Percentiles rank a stretch among this genome's conserved stretches.
phyloP scores from a whole-genome alignment of 805 yeast species.

The Kluyveromyces wickerhamii region DNA sequence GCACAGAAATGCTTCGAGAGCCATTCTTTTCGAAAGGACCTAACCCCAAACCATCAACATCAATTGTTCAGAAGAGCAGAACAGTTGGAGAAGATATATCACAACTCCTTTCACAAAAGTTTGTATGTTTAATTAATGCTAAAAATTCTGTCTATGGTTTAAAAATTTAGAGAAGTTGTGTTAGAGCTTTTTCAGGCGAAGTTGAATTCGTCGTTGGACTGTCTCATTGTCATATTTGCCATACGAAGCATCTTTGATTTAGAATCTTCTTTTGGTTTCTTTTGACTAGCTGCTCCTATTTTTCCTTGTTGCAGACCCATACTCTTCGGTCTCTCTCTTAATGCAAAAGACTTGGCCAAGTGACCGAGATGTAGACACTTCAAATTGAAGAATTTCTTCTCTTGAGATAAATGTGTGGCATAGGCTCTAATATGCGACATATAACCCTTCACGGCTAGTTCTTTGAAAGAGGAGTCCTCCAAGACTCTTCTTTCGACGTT shows the following conservation, averaged over 20 bases:
- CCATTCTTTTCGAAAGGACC: too few relatives aligned
- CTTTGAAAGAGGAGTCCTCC: slow-evolving; percentile 52
- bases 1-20: too few relatives aligned
- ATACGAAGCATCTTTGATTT: slow-evolving; percentile 65
- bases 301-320: slow-evolving; percentile 39
- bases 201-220: slow-evolving; percentile 69
- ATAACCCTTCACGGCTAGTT: slow-evolving; percentile 71
- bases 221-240: slow-evolving; percentile 61
- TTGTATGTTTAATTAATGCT: too few relatives aligned
- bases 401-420: slow-evolving; percentile 83
- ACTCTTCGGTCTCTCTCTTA: slow-evolving; percentile 89
- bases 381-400: slow-evolving; percentile 73
- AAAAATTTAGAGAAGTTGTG: too few relatives aligned
- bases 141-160: too few relatives aligned
- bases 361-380: slow-evolving; percentile 87
- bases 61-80: too few relatives aligned
- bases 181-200: slow-evolving; percentile 17
- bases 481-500: slow-evolving; percentile 83
- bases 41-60: too few relatives aligned
- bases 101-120: too few relatives aligned
- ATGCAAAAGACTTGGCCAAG: slow-evolving; percentile 87
- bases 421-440: slow-evolving; percentile 90
- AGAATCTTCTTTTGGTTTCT: slow-evolving; percentile 53
- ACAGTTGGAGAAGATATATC: too few relatives aligned
- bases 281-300: slow-evolving; percentile 25